Base-by-base conservation (phyloP, 768 basidiomycete genomes). In the Mycena albidolilacea region DNA sequence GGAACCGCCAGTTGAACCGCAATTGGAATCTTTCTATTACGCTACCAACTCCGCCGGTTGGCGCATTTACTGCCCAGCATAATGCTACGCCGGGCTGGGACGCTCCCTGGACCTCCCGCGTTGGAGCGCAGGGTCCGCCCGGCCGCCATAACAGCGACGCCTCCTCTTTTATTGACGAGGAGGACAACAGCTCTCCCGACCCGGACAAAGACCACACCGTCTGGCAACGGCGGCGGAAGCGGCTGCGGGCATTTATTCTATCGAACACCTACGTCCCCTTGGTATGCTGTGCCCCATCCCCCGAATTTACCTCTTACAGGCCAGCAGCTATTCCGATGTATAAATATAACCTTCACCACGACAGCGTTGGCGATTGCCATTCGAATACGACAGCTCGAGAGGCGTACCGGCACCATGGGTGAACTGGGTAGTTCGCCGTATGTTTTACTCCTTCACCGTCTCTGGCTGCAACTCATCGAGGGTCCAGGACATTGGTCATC, bases 381-480 rank as follows among this genome's bases (percentile, higher is more conserved):
- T 74, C 88, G 86, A 46, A 94, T 96, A 78, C 91, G 94, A 60
- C 76, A 81, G 11, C 80, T 87, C 48, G 95, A 97, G 81, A 73
- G 79, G 54, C 80, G 79, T 0, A 80, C 86, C 75, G 74, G 84
- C 62, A 83, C 89, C 30, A 87, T 88, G 84, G 96, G 96, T 30
- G 89, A 90, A 2, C 86, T 97, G 37, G 96, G 96, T 57, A 92
- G 92, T 76, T 96, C 95, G 17, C 92, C 93, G 93, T 94, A 81
- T 87, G 60, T 69, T 21, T 14, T 15, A 17, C 48, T 17, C 46
- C 14, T n/a, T 55, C 41, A 61, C 44, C 52, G 21, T 57, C 30
- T 23, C 60, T 52, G 10, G 67, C 35, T 55, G 55, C 44, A 37
- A 65, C 50, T 63, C 71, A 71, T 68, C 60, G 35, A 30, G 60